Percentiles rank a stretch among this genome's conserved stretches.
These are phyloP conservation scores for Epichloe coenophiala DNA, from an alignment of 2,329 filamentous ascomycete genomes.

Conservation along the genomic window DNA sequence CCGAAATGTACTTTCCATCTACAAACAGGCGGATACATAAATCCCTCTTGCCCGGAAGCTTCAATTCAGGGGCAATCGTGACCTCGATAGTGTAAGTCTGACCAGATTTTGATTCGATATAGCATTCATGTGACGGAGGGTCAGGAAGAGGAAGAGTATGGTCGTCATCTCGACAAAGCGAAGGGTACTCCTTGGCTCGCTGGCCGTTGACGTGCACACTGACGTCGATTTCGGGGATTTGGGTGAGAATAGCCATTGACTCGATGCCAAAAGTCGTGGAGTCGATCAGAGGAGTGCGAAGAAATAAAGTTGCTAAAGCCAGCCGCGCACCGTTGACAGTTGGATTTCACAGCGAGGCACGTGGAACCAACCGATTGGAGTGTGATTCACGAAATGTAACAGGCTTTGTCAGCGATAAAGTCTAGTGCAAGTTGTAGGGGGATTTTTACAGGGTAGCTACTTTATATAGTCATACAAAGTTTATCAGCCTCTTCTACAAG, in stretches of 20 bases:
- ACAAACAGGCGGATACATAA: neutral
- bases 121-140: conserved; percentile 5
- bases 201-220: conserved; percentile 9
- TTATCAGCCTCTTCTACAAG: no score
- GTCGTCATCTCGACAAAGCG: neutral
- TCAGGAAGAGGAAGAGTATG: no score
- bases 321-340: neutral
- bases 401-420: no score
- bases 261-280: neutral
- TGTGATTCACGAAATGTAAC: no score
- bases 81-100: conserved; percentile 9
- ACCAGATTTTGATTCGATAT: conserved; percentile 13
- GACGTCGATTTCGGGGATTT: conserved; percentile 8
- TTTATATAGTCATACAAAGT: no score
- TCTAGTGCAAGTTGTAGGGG: no score
- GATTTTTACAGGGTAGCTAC: no score
- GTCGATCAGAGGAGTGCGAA: neutral
- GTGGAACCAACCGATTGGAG: neutral
- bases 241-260: conserved; percentile 11
- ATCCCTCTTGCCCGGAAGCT: accelerated
- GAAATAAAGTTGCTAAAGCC: neutral
- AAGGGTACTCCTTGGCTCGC: conserved; percentile 11
- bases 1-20: conserved; percentile 4
- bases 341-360: neutral
- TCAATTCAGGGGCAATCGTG: neutral